Evolutionary conservation across 2,329 filamentous ascomycete genomes (phyloP).

Genomic region (Chrysoporthe austroafricana): DNA sequence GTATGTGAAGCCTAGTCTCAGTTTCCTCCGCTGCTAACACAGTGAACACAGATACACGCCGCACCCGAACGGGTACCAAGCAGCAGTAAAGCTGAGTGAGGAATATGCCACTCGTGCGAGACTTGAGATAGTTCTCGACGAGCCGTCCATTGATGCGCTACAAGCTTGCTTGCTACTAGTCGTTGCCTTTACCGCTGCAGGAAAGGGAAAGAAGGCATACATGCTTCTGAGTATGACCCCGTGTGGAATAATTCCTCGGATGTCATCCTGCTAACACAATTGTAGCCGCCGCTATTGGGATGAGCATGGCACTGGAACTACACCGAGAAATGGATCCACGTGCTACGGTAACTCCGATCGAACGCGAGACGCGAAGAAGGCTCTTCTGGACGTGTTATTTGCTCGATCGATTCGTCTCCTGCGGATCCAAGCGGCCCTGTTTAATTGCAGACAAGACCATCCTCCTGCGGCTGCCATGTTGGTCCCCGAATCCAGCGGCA

Average conservation of each 20-base stretch:
- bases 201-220: slow-evolving; percentile 82
- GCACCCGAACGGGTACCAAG: slow-evolving; percentile 68
- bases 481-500: slow-evolving; percentile 64
- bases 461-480: slow-evolving; percentile 74
- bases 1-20: slow-evolving; percentile 44
- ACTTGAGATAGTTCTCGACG: slow-evolving; percentile 74
- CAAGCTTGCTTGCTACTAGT: slow-evolving; percentile 77
- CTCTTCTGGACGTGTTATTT: slow-evolving; percentile 90
- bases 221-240: slow-evolving; percentile 73
- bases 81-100: slow-evolving; percentile 69
- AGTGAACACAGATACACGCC: slow-evolving; percentile 64
- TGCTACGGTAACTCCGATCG: slow-evolving; percentile 64
- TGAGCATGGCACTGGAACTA: slow-evolving; percentile 81
- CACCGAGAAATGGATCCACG: slow-evolving; percentile 74
- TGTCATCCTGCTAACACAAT: slow-evolving; percentile 38
- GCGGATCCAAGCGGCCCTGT: slow-evolving; percentile 81
- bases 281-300: slow-evolving; percentile 74
- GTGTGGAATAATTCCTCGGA: slow-evolving; percentile 7
- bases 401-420: slow-evolving; percentile 81
- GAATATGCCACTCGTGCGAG: slow-evolving; percentile 74
- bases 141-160: slow-evolving; percentile 77
- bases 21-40: slow-evolving; percentile 31
- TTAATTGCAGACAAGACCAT: slow-evolving; percentile 79
- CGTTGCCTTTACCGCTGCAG: slow-evolving; percentile 75
- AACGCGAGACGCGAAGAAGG: slow-evolving; percentile 77